Evolutionary conservation across 371 early-diverging fungal genomes (phyloP).

Genomic region (Basidiobolus meristosporus): DNA sequence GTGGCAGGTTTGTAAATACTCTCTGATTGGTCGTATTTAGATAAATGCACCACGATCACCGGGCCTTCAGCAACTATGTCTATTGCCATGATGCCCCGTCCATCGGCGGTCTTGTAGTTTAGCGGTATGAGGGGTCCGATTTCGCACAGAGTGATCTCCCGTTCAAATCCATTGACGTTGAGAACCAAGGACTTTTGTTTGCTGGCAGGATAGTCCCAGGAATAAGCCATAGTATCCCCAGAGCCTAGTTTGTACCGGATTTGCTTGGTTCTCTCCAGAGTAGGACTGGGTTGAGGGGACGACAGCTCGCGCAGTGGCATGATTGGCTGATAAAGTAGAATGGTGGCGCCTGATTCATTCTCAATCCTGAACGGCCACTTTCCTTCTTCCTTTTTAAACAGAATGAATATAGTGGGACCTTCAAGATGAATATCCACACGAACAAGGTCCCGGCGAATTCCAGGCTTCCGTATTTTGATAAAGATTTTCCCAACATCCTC

Average conservation of each 20-base stretch:
- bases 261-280: not conserved
- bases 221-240: conserved; percentile 50
- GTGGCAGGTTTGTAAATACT: conserved; percentile 27
- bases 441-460: conserved; percentile 35
- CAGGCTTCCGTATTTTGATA: conserved; percentile 27
- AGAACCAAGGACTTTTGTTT: conserved; percentile 56
- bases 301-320: too few relatives aligned
- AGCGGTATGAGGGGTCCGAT: conserved; percentile 79
- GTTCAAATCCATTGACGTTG: conserved; percentile 43
- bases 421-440: conserved; percentile 55
- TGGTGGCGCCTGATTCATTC: conserved; percentile 61
- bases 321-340: conserved; percentile 71
- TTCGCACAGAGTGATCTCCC: conserved; percentile 69
- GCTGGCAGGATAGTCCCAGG: conserved; percentile 84
- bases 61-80: conserved; percentile 75
- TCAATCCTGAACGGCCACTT: conserved; percentile 87
- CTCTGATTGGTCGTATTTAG: conserved; percentile 40
- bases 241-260: conserved; percentile 31
- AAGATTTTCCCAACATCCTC: conserved; percentile 70
- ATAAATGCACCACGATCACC: conserved; percentile 56
- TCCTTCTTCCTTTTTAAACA: conserved; percentile 49
- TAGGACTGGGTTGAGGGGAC: conserved; percentile 4
- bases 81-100: conserved; percentile 27
- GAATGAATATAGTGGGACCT: conserved; percentile 76
- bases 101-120: conserved; percentile 32